Base-by-base conservation (phyloP, 768 basidiomycete species). In the Royoungia palumana region DNA sequence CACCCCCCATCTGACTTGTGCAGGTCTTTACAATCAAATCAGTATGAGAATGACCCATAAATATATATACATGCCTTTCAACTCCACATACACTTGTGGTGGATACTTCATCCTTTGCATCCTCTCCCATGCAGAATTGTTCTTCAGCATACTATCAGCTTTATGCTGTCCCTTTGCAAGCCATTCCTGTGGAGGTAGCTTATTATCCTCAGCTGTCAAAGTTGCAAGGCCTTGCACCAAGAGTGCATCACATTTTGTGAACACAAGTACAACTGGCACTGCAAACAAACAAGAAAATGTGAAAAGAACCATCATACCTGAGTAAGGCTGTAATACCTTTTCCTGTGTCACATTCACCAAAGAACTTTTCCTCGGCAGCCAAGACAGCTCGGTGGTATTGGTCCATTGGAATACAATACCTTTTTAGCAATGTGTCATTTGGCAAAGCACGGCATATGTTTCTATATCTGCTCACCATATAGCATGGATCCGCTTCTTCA, bases 331-430 rank as follows among this genome's bases (percentile, higher is more conserved):
- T 4, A 4, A 6, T 27, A 44, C 44, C 34, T 25, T 25, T 20
- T 17, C 35, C 35, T 6, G 44, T 44, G 24, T 44, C 35, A 36
- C 44, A 44, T 36, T 36, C 44, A 13, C 19, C 21, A 12, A 44
- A 44, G 8, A 44, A 44, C 32, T 9, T 44, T 44, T 35, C 43
- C 12, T 44, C 43, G 16, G 32, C 43, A 44, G 4, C 17, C 24
- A 25, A 27, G 22, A 44, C 35, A 13, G 28, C 30, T 3, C 35
- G 16, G n/a, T 36, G 35, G n/a, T 36, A 27, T 24, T 21, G 20
- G 11, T 44, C 44, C 44, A 44, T 44, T 13, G 44, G 19, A 14
- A 44, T 36, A 10, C 44, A 44, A 14, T 44, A 44, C 44, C 44
- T 44, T 17, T 27, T 27, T 17, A 9, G 17, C 8, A 4, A 25